These are phyloP conservation scores for Daldinia vernicosa DNA, from an alignment of 495 filamentous ascomycete genomes.

Conservation along the genomic window DNA sequence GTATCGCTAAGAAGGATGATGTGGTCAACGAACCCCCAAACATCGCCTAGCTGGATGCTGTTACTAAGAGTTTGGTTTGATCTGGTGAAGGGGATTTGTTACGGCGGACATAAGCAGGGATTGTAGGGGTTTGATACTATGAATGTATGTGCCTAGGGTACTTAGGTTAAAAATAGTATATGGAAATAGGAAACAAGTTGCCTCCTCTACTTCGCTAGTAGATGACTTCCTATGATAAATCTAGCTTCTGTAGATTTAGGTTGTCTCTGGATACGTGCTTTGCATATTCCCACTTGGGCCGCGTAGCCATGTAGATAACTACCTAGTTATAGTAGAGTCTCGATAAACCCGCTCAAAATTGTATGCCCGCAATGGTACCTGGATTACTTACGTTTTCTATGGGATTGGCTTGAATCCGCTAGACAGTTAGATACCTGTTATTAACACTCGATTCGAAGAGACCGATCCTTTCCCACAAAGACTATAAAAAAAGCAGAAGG, in stretches of 20 bases:
- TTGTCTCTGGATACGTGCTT: not conserved
- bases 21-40: not conserved
- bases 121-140: not conserved
- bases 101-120: not conserved
- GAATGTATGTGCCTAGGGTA: not conserved
- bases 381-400: not conserved
- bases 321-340: not conserved
- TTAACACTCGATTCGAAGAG: not conserved
- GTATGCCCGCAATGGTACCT: not conserved
- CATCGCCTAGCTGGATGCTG: not conserved
- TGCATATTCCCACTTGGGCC: not conserved
- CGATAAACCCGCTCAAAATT: not conserved
- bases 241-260: not conserved
- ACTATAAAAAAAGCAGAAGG: not conserved
- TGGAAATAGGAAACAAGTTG: not conserved
- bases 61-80: not conserved
- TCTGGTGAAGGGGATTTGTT: not conserved
- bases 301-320: not conserved
- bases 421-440: not conserved
- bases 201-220: not conserved
- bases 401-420: not conserved
- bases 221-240: not conserved
- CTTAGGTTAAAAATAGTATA: not conserved
- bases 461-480: not conserved
- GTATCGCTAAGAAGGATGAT: not conserved